These are phyloP conservation scores for Euryodendron excelsum DNA, from an alignment of 148 eudicot species.

Conservation along the genomic window DNA sequence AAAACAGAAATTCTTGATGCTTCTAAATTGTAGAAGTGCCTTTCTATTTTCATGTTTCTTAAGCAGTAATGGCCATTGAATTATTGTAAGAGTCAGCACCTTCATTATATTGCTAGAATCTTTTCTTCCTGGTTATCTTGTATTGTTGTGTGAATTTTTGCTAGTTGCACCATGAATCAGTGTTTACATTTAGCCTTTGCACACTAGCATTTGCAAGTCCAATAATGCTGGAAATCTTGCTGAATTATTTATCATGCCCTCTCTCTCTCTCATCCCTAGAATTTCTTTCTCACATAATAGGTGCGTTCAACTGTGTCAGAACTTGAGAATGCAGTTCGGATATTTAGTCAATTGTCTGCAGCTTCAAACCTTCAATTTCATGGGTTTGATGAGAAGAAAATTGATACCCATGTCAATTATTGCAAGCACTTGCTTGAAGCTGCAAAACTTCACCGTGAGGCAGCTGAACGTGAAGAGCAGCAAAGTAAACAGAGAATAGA, in stretches of 20 bases:
- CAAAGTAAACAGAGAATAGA: conserved; percentile 70
- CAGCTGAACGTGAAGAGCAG: conserved; percentile 89
- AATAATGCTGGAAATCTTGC: neutral
- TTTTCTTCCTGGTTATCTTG: neutral
- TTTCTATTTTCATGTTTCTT: neutral
- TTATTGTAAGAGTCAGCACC: no score
- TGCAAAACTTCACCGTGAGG: conserved; percentile 83
- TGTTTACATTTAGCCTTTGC: neutral
- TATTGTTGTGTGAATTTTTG: neutral
- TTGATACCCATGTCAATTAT: conserved; percentile 92
- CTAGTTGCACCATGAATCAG: neutral
- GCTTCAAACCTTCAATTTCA: conserved; percentile 77
- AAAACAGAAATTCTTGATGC: neutral
- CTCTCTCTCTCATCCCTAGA: neutral
- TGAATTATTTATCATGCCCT: neutral
- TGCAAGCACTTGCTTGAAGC: conserved; percentile 86
- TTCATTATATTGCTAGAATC: neutral
- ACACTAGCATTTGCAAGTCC: neutral
- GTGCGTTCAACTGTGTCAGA: conserved; percentile 85
- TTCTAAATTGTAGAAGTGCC: neutral
- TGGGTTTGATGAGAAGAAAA: conserved; percentile 96
- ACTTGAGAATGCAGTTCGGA: conserved; percentile 81
- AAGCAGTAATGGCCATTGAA: no score
- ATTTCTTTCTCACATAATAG: conserved; percentile 29
- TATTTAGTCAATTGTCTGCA: conserved; percentile 83